phyloP scores from a whole-genome alignment of 768 basidiomycete genomes.

The Rhodotorula babjevae region DNA sequence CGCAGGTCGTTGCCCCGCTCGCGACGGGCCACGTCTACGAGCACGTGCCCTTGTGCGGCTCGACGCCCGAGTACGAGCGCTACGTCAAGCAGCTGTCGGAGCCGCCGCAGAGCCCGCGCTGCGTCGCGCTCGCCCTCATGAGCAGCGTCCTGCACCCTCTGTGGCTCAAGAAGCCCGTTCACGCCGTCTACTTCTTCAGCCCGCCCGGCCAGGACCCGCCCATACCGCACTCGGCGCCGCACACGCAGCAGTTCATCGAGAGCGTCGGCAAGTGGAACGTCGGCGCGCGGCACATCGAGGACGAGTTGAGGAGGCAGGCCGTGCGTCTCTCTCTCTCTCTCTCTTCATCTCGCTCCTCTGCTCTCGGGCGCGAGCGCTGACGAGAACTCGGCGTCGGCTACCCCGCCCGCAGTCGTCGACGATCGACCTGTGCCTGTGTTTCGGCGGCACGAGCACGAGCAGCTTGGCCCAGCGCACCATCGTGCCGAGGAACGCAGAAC shows the following conservation, averaged over 20 bases:
- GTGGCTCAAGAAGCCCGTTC: conserved; percentile 73
- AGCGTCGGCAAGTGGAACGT: conserved; percentile 88
- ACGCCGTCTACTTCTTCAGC: conserved; percentile 49
- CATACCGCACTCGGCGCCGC: conserved; percentile 63
- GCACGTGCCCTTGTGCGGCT: conserved; percentile 84
- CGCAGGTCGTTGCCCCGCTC: conserved; percentile 91
- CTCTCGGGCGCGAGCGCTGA: conserved; percentile 8
- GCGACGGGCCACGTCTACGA: conserved; percentile 79
- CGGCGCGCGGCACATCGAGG: conserved; percentile 74
- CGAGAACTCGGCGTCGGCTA: background rate
- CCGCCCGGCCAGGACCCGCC: conserved; percentile 49
- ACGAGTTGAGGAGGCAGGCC: conserved; percentile 91
- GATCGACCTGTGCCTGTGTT: conserved; percentile 89
- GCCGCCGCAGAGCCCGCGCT: conserved; percentile 85
- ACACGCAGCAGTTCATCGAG: conserved; percentile 81
- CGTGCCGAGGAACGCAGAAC: conserved; percentile 45
- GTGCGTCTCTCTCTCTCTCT: conserved; percentile 55
- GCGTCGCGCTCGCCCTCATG: conserved; percentile 80
- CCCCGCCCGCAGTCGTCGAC: conserved; percentile 70
- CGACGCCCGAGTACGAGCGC: conserved; percentile 86
- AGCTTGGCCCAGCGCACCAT: conserved; percentile 77
- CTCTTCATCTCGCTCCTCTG: background rate
- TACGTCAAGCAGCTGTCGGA: conserved; percentile 95
- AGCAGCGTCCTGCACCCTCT: conserved; percentile 71
- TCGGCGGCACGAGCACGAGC: conserved; percentile 81